These are phyloP conservation scores for Crotalaria pallida DNA, from an alignment of 306 rosid species.

Conservation along the genomic window DNA sequence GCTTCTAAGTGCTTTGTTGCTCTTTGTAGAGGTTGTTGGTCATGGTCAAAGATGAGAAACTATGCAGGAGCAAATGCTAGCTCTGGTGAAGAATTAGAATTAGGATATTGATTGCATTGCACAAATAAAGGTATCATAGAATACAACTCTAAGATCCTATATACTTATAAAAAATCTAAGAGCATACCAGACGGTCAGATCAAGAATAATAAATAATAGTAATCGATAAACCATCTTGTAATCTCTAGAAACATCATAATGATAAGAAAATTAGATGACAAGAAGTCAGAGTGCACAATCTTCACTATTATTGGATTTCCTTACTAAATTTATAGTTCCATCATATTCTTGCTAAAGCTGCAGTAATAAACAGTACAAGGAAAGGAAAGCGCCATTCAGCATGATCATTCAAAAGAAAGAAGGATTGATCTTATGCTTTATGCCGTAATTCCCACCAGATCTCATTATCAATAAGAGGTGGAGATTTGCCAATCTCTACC, in stretches of 20 bases:
- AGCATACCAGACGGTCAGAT: neutral
- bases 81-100: neutral
- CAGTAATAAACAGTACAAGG: no score
- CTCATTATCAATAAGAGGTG: constrained; percentile 80
- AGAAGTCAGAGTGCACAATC: no score
- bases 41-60: neutral
- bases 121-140: neutral
- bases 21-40: neutral
- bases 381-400: no score
- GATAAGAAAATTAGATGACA: no score
- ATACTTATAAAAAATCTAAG: neutral
- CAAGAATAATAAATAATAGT: neutral
- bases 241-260: neutral
- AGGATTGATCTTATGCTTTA: no score
- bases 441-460: no score
- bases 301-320: no score
- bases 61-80: neutral
- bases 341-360: no score
- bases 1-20: neutral
- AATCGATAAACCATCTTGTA: neutral
- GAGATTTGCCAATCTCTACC: constrained; percentile 90
- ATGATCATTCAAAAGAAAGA: no score
- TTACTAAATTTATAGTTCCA: no score
- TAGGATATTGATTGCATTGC: neutral
- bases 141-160: neutral